phyloP scores from a whole-genome alignment of 2,329 filamentous ascomycete genomes.

The Cryphonectria carpinicola region DNA sequence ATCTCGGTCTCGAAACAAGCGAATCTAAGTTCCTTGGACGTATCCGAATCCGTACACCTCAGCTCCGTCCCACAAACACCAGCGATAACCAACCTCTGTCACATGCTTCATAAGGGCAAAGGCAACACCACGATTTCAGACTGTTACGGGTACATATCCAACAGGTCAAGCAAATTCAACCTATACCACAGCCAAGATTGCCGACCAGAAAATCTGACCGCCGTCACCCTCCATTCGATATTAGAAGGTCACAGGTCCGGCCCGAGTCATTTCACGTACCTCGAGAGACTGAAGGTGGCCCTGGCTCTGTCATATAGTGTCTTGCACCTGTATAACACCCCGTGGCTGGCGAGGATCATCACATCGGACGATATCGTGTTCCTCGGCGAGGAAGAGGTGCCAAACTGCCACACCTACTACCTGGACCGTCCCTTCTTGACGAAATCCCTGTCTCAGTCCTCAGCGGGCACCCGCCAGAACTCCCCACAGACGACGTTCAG shows the following conservation, averaged over 20 bases:
- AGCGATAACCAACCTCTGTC: slow-evolving; percentile 10
- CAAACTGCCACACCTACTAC: background rate
- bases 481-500: slow-evolving; percentile 4
- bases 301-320: slow-evolving; percentile 18
- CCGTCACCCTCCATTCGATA: slow-evolving; percentile 1
- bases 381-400: background rate
- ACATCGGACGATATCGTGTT: slow-evolving; percentile 25
- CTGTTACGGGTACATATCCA: slow-evolving; percentile 14
- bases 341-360: slow-evolving; percentile 22
- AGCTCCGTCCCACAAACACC: background rate
- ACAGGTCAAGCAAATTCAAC: slow-evolving; percentile 5
- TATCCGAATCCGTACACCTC: background rate
- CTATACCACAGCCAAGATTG: slow-evolving; percentile 7
- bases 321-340: slow-evolving; percentile 27
- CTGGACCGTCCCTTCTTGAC: slow-evolving; percentile 12
- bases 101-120: slow-evolving; percentile 1
- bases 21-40: background rate
- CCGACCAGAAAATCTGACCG: slow-evolving; percentile 1
- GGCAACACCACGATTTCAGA: background rate
- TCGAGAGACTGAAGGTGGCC: slow-evolving; percentile 20
- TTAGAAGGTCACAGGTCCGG: background rate
- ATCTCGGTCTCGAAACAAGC: background rate
- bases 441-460: background rate
- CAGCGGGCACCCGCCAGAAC: background rate
- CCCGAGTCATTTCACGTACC: slow-evolving; percentile 8